Evolutionary conservation across 208 protist genomes (phyloP), one percentile per base, ranked within the genome.

Genomic region (Trypanosoma conorhini): DNA sequence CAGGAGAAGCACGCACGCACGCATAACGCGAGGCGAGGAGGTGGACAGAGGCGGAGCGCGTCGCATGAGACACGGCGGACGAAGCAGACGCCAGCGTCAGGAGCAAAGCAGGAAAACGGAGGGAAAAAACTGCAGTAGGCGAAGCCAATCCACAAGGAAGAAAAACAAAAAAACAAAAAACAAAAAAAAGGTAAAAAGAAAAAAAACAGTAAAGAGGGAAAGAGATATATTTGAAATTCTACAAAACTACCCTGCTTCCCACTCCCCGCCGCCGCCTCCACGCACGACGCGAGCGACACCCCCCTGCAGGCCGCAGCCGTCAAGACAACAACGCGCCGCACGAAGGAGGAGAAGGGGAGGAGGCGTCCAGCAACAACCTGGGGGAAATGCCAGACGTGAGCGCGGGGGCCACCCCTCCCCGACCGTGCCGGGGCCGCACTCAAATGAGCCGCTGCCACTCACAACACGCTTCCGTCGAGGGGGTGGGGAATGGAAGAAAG

Each of bases 141-240:
- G 21, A 52, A 30, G 33, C 48, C 17, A 57, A 22, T 26, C 42
- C 74, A 58, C 13, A 46, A 46, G 5, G 55, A 46, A 35, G 21
- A 66, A 44, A 69, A 57, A 31, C 33, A 50, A 60, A n/a, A 1
- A 69, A 19, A 51, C 42, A 48, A 48, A 48, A 15, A 48, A 48
- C 15, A 48, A 48, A 52, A 52, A 52, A 17, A 52, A 19, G 48
- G 12, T 12, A 42, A 5, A 42, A 5, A 42, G 12, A 42, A 42
- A 12, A 13, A 5, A 42, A 42, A 42, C 5, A 5, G 12, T 42
- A 42, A 5, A 42, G 38, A 42, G 12, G 8, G 5, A 42, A 46
- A 46, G 17, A 1, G 15, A 46, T 1, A 46, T 19, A 19, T 3
- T 10, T 46, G 42, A 46, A 19, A 13, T 46, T 19, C 15, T 21